phyloP scores from a whole-genome alignment of 306 rosid species.

The Cucurbita moschata region DNA sequence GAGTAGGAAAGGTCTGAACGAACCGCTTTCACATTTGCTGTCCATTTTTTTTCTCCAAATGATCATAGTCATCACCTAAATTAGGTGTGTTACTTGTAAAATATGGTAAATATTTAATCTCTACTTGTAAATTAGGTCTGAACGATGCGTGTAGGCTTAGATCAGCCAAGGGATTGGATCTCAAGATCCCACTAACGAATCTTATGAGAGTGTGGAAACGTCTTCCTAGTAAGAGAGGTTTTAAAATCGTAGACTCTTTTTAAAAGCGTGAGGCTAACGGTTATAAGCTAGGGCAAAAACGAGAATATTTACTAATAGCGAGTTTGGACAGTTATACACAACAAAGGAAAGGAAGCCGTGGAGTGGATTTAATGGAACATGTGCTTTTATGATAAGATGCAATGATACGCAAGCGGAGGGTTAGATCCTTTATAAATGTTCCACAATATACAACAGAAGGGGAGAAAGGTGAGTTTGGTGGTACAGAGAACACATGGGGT shows the following conservation, averaged over 20 bases:
- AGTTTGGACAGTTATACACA: too few relatives aligned
- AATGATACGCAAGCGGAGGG: neutral
- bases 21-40: neutral
- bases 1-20: neutral
- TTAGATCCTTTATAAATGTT: conserved; percentile 1
- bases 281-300: too few relatives aligned
- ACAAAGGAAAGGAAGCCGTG: neutral
- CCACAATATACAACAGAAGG: conserved; percentile 6
- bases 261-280: too few relatives aligned
- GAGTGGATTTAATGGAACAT: neutral
- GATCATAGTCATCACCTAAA: neutral
- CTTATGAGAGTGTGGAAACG: too few relatives aligned
- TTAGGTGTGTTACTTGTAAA: neutral
- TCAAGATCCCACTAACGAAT: neutral
- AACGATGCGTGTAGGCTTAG: neutral
- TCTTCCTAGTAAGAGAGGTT: too few relatives aligned
- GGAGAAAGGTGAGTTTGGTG: conserved; percentile 1
- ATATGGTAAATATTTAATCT: neutral
- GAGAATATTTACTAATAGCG: too few relatives aligned
- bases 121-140: too few relatives aligned
- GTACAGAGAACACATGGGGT: neutral
- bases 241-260: too few relatives aligned
- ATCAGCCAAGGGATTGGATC: neutral
- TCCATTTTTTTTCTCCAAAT: neutral
- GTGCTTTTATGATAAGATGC: neutral